phyloP scores from a whole-genome alignment of 192 early-diverging fungal species.

The Backusella liffmaniae region DNA sequence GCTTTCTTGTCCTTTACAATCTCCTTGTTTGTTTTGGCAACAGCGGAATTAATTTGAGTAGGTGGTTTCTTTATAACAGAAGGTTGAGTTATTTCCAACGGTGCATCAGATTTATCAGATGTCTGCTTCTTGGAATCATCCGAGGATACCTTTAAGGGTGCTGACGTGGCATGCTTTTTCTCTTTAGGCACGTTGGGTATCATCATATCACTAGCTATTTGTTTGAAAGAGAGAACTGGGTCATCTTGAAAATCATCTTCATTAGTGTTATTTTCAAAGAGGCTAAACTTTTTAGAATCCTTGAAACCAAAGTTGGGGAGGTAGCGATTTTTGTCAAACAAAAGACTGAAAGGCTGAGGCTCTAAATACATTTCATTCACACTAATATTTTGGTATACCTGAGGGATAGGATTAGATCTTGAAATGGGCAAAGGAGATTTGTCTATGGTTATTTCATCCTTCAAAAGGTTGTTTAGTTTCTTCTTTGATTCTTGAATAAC shows the following conservation, averaged over 20 bases:
- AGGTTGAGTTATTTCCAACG: background rate
- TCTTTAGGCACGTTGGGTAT: background rate
- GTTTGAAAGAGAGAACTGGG: background rate
- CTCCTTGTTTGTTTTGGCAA: background rate
- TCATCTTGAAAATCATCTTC: background rate
- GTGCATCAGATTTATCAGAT: background rate
- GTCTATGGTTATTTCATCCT: background rate
- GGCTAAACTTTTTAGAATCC: background rate
- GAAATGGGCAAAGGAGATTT: background rate
- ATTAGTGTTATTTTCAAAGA: background rate
- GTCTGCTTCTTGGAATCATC: background rate
- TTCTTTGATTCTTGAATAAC: conserved; percentile 10
- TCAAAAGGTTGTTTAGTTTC: background rate
- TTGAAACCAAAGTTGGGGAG: conserved; percentile 4
- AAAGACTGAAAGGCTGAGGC: background rate
- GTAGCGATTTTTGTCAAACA: background rate
- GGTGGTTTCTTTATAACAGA: background rate
- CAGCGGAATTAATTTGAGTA: background rate
- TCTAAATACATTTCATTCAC: background rate
- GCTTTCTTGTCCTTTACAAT: background rate
- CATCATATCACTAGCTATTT: background rate
- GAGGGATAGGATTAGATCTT: background rate
- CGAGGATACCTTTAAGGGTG: background rate
- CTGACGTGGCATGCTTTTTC: background rate
- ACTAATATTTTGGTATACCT: no score